These are phyloP conservation scores for Sophora flavescens DNA, from an alignment of 306 rosid species.

Conservation along the genomic window DNA sequence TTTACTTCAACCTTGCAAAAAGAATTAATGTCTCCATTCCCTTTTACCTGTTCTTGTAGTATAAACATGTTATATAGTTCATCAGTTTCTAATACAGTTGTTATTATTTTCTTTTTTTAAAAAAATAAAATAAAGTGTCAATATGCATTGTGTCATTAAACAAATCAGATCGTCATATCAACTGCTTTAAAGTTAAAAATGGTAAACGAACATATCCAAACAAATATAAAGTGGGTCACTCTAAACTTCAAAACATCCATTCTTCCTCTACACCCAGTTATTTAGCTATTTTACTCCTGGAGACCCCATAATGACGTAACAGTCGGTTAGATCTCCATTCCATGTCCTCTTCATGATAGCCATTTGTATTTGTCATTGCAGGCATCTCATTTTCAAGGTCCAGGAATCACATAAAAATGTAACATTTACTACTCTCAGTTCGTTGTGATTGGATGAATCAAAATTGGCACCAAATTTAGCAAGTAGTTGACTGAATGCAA, in stretches of 20 bases:
- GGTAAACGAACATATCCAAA: background rate
- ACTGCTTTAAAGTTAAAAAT: background rate
- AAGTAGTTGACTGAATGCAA: constrained; percentile 18
- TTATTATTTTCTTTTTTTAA: too few relatives aligned
- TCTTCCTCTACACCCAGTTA: background rate
- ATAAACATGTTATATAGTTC: constrained; percentile 7
- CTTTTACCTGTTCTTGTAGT: background rate
- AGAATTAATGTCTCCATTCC: background rate
- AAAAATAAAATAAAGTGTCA: background rate
- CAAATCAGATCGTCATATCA: background rate
- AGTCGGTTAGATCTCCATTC: constrained; percentile 10
- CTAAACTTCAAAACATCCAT: constrained; percentile 13
- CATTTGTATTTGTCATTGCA: constrained; percentile 16
- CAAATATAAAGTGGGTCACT: background rate
- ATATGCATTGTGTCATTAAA: background rate
- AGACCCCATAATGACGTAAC: constrained; percentile 24
- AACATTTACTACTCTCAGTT: constrained; percentile 10
- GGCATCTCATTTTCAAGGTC: constrained; percentile 36
- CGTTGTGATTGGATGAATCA: constrained; percentile 5
- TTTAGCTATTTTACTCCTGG: constrained; percentile 2
- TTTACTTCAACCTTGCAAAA: constrained; percentile 9
- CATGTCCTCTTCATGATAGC: constrained; percentile 20
- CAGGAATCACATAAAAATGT: background rate
- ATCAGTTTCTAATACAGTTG: background rate
- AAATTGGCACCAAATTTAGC: constrained; percentile 12